Conservation (phyloP, 352 stramenopile genomes). For the Achlya hypogyna region DNA sequence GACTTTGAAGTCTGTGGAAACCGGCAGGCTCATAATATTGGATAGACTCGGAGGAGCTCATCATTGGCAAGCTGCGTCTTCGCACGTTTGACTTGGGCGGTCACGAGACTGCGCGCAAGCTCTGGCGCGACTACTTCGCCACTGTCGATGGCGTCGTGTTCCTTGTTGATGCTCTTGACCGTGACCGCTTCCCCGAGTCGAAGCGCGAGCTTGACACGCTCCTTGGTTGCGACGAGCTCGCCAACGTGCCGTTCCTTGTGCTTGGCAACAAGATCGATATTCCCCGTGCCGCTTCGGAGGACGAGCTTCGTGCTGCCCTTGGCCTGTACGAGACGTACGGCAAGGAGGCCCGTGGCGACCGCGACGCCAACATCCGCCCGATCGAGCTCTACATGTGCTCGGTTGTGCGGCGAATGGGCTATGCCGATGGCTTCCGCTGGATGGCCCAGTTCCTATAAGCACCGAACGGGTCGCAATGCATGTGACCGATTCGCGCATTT, state of each 20-base stretch:
- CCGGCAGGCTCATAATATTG: neutral
- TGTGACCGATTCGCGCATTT: neutral
- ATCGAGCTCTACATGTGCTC: conserved; percentile 99
- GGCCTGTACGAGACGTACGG: conserved; percentile 98
- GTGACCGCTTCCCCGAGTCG: conserved; percentile 97
- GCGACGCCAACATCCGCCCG: conserved; percentile 84
- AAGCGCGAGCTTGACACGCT: conserved; percentile 98
- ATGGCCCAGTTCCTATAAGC: conserved; percentile 86
- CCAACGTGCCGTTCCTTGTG: conserved; percentile 98
- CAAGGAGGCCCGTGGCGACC: conserved; percentile 91
- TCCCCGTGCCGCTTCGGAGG: conserved; percentile 93
- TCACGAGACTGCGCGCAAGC: conserved; percentile 94
- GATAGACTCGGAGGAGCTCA: conserved; percentile 84
- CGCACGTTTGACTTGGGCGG: conserved; percentile 99
- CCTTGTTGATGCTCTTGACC: conserved; percentile 97
- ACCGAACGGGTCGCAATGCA: neutral
- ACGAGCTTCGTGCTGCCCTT: conserved; percentile 94
- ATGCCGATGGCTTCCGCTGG: conserved; percentile 93
- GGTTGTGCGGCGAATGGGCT: conserved; percentile 97
- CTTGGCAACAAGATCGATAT: conserved; percentile 99
- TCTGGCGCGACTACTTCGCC: conserved; percentile 99
- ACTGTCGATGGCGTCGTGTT: conserved; percentile 99
- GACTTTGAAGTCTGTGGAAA: conserved; percentile 15
- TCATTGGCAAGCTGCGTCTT: conserved; percentile 97
- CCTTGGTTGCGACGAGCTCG: conserved; percentile 95